Evolutionary conservation across 257 asterid species (phyloP).

Genomic region (Rehmannia glutinosa): DNA sequence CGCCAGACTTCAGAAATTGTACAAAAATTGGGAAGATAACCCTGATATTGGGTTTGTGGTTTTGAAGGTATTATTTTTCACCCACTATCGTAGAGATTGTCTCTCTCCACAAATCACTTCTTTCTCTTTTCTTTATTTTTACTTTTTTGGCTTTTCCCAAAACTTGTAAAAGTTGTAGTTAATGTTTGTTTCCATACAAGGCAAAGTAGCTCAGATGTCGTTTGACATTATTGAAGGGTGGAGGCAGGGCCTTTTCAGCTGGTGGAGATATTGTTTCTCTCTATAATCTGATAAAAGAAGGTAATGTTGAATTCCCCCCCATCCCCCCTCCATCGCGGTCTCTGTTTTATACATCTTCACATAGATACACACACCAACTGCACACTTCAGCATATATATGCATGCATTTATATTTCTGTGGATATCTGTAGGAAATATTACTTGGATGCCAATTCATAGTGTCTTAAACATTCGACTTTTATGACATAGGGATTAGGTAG

Average conservation of each 20-base stretch:
- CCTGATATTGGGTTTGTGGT: constrained; percentile 64
- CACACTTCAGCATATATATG: too few relatives aligned
- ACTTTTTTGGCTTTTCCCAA: not conserved
- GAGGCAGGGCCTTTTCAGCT: constrained; percentile 86
- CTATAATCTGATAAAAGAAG: constrained; percentile 50
- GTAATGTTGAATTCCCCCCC: constrained; percentile 22
- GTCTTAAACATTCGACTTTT: not conserved
- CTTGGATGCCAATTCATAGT: not conserved
- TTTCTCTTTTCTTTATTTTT: not conserved
- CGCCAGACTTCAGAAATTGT: constrained; percentile 67
- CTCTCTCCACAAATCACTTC: not conserved
- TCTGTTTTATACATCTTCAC: not conserved
- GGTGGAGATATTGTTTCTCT: constrained; percentile 90
- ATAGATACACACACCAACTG: too few relatives aligned
- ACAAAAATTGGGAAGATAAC: constrained; percentile 86
- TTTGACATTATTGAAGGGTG: constrained; percentile 66
- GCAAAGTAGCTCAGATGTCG: constrained; percentile 22
- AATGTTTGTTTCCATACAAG: constrained; percentile 6
- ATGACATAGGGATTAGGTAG: not conserved
- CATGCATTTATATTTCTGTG: not conserved
- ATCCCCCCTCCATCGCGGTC: not conserved
- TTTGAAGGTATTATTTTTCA: constrained; percentile 54
- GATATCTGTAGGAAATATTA: not conserved
- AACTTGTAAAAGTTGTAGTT: constrained; percentile 6
- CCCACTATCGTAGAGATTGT: not conserved